Base-by-base conservation (phyloP, 345 rosid species). In the Dipteronia sinensis region DNA sequence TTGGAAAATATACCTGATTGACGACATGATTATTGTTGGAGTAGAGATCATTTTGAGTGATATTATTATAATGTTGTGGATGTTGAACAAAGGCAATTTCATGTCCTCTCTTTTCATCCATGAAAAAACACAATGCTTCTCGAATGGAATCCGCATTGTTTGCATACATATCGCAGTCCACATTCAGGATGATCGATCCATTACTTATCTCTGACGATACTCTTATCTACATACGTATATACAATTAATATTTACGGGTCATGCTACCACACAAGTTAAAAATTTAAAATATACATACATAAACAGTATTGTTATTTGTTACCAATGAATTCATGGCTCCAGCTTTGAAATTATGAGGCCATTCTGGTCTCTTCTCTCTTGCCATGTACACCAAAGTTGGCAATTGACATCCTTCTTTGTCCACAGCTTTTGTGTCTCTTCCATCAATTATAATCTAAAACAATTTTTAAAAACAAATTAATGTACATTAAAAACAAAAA, bases 271-370 rank as follows among this genome's bases (percentile, higher is more conserved):
- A 42, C 10, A 42, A 42, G 46, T 42, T 34, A 34, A 34, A 34
- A 42, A 42, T 10, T 42, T 34, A 34, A 34, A 34, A 34, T 34
- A 34, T 34, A 13, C 15, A 56, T 56, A 4, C 1, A 49, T 49
- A 13, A 49, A 42, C 11, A 1, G 10, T 49, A 49, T 49, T 49
- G 58, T 53, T 53, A 16, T 53, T 53, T 53, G 15, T 6, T 66
- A 88, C 91, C 87, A 88, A 34, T 10, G 91, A 83, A 76, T 88
- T 88, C 80, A 84, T 61, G n/a, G 91, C 88, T 70, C 91, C 91
- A 16, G 91, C 89, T 78, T 88, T 88, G 77, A 84, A 86, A 72
- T 88, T 73, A 65, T 88, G 91, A 74, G 72, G 81, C 44, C 56
- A 78, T 17, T 79, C 77, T 0, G 86, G 85, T 69, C 88, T 83